Percentiles rank a stretch among this genome's conserved stretches.
These are phyloP conservation scores for Cryptococcus sp. DNA, from an alignment of 1,284 basidiomycete species.

Conservation along the genomic window DNA sequence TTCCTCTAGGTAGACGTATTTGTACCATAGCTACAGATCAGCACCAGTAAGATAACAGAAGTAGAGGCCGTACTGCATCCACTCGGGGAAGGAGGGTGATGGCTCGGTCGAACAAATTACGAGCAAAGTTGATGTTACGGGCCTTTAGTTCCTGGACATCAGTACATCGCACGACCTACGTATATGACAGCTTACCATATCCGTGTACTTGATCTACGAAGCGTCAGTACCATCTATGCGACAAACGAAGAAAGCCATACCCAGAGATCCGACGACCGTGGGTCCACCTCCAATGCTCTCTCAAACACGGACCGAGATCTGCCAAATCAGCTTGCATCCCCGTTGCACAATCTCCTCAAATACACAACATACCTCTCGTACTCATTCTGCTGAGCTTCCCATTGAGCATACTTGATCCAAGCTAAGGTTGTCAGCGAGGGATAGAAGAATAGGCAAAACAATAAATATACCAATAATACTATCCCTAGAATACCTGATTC, in stretches of 20 bases:
- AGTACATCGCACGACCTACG: background rate
- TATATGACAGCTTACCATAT: conserved; percentile 57
- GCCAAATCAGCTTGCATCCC: conserved; percentile 5
- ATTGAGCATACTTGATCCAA: conserved; percentile 61
- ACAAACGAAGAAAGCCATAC: conserved; percentile 7
- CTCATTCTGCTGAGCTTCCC: conserved; percentile 94
- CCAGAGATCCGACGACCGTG: conserved; percentile 86
- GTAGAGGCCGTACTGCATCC: conserved; percentile 52
- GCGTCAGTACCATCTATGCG: background rate
- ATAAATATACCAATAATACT: conserved; percentile 41
- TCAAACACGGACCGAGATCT: conserved; percentile 86
- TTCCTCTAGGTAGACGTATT: conserved; percentile 98
- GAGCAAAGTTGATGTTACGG: conserved; percentile 91
- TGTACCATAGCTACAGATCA: conserved; percentile 78
- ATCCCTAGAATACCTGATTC: conserved; percentile 77
- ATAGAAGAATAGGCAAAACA: background rate
- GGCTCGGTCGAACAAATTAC: conserved; percentile 94
- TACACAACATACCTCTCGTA: conserved; percentile 62
- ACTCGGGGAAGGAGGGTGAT: conserved; percentile 93
- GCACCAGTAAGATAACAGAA: background rate
- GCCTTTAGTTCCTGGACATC: conserved; percentile 72
- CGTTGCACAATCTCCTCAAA: background rate
- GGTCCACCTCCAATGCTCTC: conserved; percentile 91
- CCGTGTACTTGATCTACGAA: conserved; percentile 74
- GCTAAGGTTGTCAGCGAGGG: conserved; percentile 29